A percentile compares a stretch with the other conserved stretches of the same genome.
phyloP scores from a whole-genome alignment of 2,329 filamentous ascomycete species.

The Cercospora sp. region DNA sequence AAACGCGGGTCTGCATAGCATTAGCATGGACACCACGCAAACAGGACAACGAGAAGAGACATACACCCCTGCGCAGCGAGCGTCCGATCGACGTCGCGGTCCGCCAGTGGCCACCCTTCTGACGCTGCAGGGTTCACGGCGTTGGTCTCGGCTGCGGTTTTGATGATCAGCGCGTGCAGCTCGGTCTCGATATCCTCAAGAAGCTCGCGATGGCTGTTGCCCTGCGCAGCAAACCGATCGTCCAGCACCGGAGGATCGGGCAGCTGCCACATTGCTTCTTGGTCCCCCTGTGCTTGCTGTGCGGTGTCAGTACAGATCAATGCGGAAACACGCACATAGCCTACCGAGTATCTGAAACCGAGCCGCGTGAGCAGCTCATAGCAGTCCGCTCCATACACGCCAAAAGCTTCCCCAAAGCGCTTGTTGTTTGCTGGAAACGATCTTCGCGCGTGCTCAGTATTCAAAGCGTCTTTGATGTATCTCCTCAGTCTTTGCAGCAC shows the following conservation, averaged over 20 bases:
- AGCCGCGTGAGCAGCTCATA: conserved; percentile 58
- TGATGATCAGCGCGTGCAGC: conserved; percentile 54
- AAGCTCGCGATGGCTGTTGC: conserved; percentile 40
- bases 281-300: conserved; percentile 8
- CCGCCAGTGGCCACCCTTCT: conserved; percentile 35
- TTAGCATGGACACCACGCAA: neutral
- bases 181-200: conserved; percentile 64
- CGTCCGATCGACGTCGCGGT: conserved; percentile 38
- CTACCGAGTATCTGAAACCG: conserved; percentile 52
- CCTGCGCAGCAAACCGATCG: conserved; percentile 29
- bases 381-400: conserved; percentile 54
- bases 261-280: conserved; percentile 33
- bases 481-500: conserved; percentile 58
- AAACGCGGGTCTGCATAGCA: conserved; percentile 28
- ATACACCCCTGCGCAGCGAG: conserved; percentile 39
- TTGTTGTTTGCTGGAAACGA: conserved; percentile 62
- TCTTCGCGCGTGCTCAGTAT: conserved; percentile 51
- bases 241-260: conserved; percentile 30
- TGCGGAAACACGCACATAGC: conserved; percentile 3
- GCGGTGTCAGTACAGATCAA: neutral
- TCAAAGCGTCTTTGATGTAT: conserved; percentile 62
- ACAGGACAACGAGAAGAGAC: conserved; percentile 8
- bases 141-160: conserved; percentile 32
- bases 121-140: conserved; percentile 32
- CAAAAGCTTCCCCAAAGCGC: conserved; percentile 64